phyloP scores from a whole-genome alignment of 805 yeast genomes.

The Kodamaea lidongshanica region DNA sequence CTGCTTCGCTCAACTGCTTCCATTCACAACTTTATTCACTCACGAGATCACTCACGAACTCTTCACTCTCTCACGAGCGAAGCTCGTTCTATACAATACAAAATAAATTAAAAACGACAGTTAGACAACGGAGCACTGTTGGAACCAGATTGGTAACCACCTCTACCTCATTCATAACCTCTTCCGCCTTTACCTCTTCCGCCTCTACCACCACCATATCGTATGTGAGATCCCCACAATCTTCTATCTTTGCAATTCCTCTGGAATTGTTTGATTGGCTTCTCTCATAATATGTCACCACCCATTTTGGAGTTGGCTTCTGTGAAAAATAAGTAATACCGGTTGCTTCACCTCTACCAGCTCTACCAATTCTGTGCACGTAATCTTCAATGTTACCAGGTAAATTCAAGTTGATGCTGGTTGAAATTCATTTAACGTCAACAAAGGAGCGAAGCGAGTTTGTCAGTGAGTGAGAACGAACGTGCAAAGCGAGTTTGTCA shows the following conservation, averaged over 20 bases:
- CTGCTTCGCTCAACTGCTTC: no score
- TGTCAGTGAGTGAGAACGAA: no score
- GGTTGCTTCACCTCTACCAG: constrained; percentile 96
- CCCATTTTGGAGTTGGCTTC: constrained; percentile 83
- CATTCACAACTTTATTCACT: no score
- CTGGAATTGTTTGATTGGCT: constrained; percentile 89
- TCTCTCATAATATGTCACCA: constrained; percentile 84
- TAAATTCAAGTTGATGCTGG: constrained; percentile 92
- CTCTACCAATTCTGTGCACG: constrained; percentile 98
- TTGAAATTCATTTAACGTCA: constrained; percentile 97
- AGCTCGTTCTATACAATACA: constrained; percentile 4
- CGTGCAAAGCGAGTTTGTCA: no score
- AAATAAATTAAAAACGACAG: constrained; percentile 33
- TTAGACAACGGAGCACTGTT: constrained; percentile 43
- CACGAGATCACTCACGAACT: no score
- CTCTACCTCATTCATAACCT: constrained; percentile 45
- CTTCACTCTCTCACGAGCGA: no score
- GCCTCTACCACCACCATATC: constrained; percentile 49
- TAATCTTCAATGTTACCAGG: constrained; percentile 98
- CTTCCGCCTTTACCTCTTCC: constrained; percentile 51
- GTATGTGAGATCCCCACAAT: constrained; percentile 59
- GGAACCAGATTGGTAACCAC: constrained; percentile 44
- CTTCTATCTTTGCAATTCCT: constrained; percentile 62
- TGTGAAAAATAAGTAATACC: constrained; percentile 97
- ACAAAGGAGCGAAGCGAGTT: constrained; percentile 13